A percentile compares a stretch with the other conserved stretches of the same genome.
phyloP scores from a whole-genome alignment of 768 basidiomycete genomes.

The Lactarius hengduanensis region DNA sequence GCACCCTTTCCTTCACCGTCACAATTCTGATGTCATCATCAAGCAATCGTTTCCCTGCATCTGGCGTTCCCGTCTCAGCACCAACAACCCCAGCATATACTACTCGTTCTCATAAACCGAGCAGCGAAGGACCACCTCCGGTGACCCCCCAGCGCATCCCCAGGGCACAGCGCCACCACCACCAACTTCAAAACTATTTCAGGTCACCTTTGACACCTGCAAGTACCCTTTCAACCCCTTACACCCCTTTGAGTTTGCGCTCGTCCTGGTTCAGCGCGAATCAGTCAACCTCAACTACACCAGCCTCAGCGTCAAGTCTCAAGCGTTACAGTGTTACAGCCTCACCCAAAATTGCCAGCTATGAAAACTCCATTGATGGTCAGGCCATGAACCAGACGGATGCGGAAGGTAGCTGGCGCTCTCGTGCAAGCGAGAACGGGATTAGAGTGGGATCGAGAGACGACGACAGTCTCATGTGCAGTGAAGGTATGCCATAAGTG shows the following conservation, averaged over 20 bases:
- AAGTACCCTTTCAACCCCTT: constrained; percentile 52
- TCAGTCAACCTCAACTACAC: constrained; percentile 56
- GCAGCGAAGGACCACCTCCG: constrained; percentile 39
- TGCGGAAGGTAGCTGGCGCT: constrained; percentile 69
- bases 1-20: constrained; percentile 21
- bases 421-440: constrained; percentile 66
- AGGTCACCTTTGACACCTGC: constrained; percentile 63
- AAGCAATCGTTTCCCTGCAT: constrained; percentile 23
- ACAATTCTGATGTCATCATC: constrained; percentile 26
- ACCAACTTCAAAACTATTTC: constrained; percentile 37
- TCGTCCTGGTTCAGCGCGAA: constrained; percentile 54
- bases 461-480: constrained; percentile 43
- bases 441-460: constrained; percentile 56
- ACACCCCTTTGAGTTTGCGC: constrained; percentile 67
- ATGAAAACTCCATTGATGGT: constrained; percentile 33
- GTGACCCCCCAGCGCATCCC: constrained; percentile 65
- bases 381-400: constrained; percentile 51
- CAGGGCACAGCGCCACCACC: constrained; percentile 41
- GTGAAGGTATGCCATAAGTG: constrained; percentile 42
- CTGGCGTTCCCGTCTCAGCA: constrained; percentile 41
- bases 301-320: constrained; percentile 44
- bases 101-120: constrained; percentile 39
- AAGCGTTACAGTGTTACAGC: constrained; percentile 44
- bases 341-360: constrained; percentile 45
- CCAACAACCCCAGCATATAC: constrained; percentile 44